Evolutionary conservation across 257 asterid species (phyloP), one percentile per base, ranked within the genome.

Genomic region (Jacaranda mimosifolia): DNA sequence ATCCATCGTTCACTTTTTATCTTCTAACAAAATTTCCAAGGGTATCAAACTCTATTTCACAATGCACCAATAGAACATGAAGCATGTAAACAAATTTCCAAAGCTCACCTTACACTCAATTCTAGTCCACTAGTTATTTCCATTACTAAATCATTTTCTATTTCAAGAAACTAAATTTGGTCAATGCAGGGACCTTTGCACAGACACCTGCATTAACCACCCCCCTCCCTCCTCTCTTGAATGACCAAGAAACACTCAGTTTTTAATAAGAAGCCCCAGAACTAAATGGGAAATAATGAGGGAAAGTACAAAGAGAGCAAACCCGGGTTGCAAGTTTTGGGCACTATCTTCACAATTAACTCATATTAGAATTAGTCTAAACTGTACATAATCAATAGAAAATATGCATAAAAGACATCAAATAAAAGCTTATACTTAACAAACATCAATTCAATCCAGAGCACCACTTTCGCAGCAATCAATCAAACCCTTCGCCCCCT

Each of bases 221-320:
- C 74, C 76, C 39, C 43, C n/a, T n/a, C n/a, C n/a, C n/a, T n/a
- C n/a, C n/a, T n/a, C n/a, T n/a, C n/a, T n/a, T n/a, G n/a, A 59
- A 58, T 58, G 19, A 52, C 57, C 69, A 63, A 62, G 68, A 56
- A 68, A n/a, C n/a, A n/a, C n/a, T n/a, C n/a, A n/a, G n/a, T n/a
- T n/a, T n/a, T n/a, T n/a, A n/a, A n/a, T n/a, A n/a, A n/a, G n/a
- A n/a, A n/a, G n/a, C n/a, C n/a, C n/a, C n/a, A n/a, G n/a, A n/a
- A n/a, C n/a, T n/a, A n/a, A n/a, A n/a, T n/a, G n/a, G n/a, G 60
- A 65, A 70, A 53, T 1, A 35, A 18, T 2, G 53, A 21, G 40
- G 9, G 32, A 68, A 48, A 80, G 15, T 3, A 65, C 6, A 32
- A 40, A 38, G 51, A 57, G n/a, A 46, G 42, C 63, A 48, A 39